Percentiles rank a stretch among this genome's conserved stretches.
These are phyloP conservation scores for Venturia carpophila DNA, from an alignment of 2,329 filamentous ascomycete genomes.

Conservation along the genomic window DNA sequence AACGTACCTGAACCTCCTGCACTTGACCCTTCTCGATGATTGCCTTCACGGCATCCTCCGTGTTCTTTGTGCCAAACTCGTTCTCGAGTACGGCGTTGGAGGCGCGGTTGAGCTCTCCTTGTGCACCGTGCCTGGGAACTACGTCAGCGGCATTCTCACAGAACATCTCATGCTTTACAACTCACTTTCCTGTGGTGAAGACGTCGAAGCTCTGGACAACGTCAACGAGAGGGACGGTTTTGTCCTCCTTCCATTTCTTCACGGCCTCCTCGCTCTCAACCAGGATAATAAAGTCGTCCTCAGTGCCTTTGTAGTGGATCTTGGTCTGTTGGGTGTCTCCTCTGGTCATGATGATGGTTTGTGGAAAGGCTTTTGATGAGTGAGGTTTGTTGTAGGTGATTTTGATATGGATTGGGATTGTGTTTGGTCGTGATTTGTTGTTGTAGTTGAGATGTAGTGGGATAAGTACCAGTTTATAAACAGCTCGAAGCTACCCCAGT, in stretches of 20 bases:
- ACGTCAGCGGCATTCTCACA: slow-evolving; percentile 10
- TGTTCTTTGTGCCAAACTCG: slow-evolving; percentile 75
- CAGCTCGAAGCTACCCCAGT: slow-evolving; percentile 1
- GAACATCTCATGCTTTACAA: slow-evolving; percentile 21
- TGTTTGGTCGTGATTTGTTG: slow-evolving; percentile 2
- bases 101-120: slow-evolving; percentile 45
- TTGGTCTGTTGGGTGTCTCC: slow-evolving; percentile 58
- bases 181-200: slow-evolving; percentile 83
- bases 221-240: slow-evolving; percentile 68
- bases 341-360: slow-evolving; percentile 28
- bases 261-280: slow-evolving; percentile 55
- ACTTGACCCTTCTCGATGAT: slow-evolving; percentile 71
- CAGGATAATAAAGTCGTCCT: slow-evolving; percentile 62
- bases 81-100: slow-evolving; percentile 62
- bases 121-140: slow-evolving; percentile 64
- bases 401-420: not conserved
- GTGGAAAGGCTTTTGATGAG: slow-evolving; percentile 7
- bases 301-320: slow-evolving; percentile 74
- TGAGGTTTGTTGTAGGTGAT: not conserved
- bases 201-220: slow-evolving; percentile 86
- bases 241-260: slow-evolving; percentile 77
- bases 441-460: slow-evolving; percentile 3
- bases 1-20: slow-evolving; percentile 50
- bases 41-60: slow-evolving; percentile 72
- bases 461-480: not conserved